These are phyloP conservation scores for Barnettozyma salicaria DNA, from an alignment of 805 yeast species.

Conservation along the genomic window DNA sequence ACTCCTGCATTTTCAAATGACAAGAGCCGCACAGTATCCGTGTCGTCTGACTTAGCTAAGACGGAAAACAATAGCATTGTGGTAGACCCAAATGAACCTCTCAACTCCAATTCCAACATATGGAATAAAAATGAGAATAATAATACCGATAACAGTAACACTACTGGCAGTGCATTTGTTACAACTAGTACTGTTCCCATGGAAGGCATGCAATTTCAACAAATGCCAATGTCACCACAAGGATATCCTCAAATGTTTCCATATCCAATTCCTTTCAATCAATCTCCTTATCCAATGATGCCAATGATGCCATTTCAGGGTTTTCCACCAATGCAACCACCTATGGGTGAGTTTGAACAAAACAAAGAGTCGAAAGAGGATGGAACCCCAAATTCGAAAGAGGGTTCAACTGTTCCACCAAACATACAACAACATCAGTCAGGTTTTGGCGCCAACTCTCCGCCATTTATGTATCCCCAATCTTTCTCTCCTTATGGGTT, in stretches of 20 bases:
- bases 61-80: slow-evolving; percentile 33
- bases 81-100: slow-evolving; percentile 26
- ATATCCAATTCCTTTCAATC: slow-evolving; percentile 32
- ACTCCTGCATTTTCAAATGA: slow-evolving; percentile 6
- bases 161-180: slow-evolving; percentile 45
- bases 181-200: slow-evolving; percentile 4
- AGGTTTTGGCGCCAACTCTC: slow-evolving; percentile 6
- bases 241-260: slow-evolving; percentile 29
- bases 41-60: slow-evolving; percentile 25
- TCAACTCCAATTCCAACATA: slow-evolving; percentile 33
- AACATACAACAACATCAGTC: slow-evolving; percentile 5
- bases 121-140: slow-evolving; percentile 34
- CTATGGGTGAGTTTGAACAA: slow-evolving; percentile 6
- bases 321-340: slow-evolving; percentile 11
- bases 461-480: slow-evolving; percentile 26
- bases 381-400: neutral
- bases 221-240: slow-evolving; percentile 17
- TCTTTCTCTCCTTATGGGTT: slow-evolving; percentile 26
- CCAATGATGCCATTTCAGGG: slow-evolving; percentile 25
- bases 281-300: slow-evolving; percentile 29
- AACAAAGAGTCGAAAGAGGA: slow-evolving; percentile 1
- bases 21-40: slow-evolving; percentile 20
- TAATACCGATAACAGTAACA: slow-evolving; percentile 53
- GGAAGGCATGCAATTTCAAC: slow-evolving; percentile 3
- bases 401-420: neutral